phyloP scores from a whole-genome alignment of 768 basidiomycete species.

The Boletus sp. region DNA sequence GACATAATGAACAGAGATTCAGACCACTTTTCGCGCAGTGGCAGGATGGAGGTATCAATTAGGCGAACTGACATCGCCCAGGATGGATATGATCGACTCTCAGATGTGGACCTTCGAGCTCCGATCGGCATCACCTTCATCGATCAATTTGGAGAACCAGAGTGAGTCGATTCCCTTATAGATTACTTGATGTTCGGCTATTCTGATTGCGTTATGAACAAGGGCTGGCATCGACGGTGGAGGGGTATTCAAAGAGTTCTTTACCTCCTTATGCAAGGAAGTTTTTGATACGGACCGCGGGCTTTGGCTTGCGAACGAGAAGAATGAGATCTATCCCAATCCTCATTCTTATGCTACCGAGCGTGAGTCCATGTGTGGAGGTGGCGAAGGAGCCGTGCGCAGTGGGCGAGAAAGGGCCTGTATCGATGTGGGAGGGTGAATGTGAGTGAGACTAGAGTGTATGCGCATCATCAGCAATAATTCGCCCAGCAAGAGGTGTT shows the following conservation, averaged over 20 bases:
- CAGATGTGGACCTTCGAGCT: slow-evolving; percentile 76
- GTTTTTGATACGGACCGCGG: slow-evolving; percentile 95
- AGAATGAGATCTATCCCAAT: slow-evolving; percentile 94
- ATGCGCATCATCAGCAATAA: no score
- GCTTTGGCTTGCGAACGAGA: slow-evolving; percentile 86
- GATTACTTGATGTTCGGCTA: background rate
- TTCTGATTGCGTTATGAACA: slow-evolving; percentile 1
- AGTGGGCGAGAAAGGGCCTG: no score
- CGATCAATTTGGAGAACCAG: slow-evolving; percentile 82
- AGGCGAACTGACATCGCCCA: slow-evolving; percentile 78
- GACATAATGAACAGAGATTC: slow-evolving; percentile 41
- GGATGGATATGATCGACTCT: slow-evolving; percentile 87
- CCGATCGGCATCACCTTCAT: slow-evolving; percentile 88
- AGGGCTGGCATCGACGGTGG: slow-evolving; percentile 95
- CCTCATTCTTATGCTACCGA: slow-evolving; percentile 91
- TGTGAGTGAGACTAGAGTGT: no score
- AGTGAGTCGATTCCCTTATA: slow-evolving; percentile 49
- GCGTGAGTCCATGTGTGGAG: slow-evolving; percentile 42
- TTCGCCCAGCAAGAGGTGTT: no score
- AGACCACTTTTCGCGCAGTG: slow-evolving; percentile 15
- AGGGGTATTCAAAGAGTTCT: slow-evolving; percentile 97
- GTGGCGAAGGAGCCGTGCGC: no score
- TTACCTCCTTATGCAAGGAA: slow-evolving; percentile 89
- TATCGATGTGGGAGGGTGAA: no score
- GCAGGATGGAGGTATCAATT: slow-evolving; percentile 30